Base-by-base conservation (phyloP, 73 alveolate species). In the Stentor coeruleus region DNA sequence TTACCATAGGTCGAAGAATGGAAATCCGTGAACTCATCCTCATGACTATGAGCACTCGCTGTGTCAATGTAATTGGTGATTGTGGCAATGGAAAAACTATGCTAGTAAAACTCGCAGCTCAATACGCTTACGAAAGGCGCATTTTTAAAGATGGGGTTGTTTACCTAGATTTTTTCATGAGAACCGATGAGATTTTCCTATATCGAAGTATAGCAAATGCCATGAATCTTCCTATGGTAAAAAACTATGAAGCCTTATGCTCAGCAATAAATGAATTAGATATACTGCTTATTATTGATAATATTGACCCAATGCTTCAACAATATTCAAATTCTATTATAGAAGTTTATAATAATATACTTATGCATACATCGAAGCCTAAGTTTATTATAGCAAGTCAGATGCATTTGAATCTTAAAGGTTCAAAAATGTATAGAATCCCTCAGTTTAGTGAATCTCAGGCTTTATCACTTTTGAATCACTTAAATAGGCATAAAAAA, bases 121-220 rank as follows among this genome's bases (percentile, higher is more conserved):
- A 75, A 6, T 75, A 75, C 39, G 77, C 38, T 14, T 75, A n/a
- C 39, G 83, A 75, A 3, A 75, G 83, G 39, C 33, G 83, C 33
- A 40, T 75, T 1, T 75, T 75, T 2, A 75, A 39, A 39, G 59
- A 31, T 75, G 83, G 83, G 26, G 83, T 75, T 0, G 59, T 75
- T 2, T 75, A 75, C 38, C 28, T 75, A n/a, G 58, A 75, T 40
- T n/a, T 75, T 11, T 26, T 14, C 20, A 40, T 37, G 59, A 75
- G 72, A 38, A 39, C 83, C 39, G 83, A 75, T 75, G 33, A 37
- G n/a, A 40, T 75, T 35, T 75, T 75, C 26, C 26, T 75, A 36
- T 37, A 39, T n/a, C 74, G 72, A 15, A 37, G 39, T 37, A 36
- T 75, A 0, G 83, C 83, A 75, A 33, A 40, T 26, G 33, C 39